A percentile compares a stretch with the other conserved stretches of the same genome.
phyloP scores from a whole-genome alignment of 202 grass and related monocot genomes.

The Setaria viridis region DNA sequence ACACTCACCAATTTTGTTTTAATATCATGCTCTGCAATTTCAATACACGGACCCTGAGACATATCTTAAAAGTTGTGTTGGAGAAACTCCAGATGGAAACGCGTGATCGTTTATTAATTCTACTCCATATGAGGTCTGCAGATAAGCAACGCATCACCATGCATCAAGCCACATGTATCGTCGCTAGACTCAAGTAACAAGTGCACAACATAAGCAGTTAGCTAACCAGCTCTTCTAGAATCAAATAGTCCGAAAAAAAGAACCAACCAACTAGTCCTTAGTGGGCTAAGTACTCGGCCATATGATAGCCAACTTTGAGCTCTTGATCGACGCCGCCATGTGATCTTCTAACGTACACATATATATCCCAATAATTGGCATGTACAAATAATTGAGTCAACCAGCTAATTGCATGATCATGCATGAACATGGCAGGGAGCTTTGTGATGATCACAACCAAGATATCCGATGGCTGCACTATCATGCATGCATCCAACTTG shows the following conservation, averaged over 20 bases:
- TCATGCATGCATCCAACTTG: constrained; percentile 58
- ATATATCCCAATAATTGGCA: constrained; percentile 54
- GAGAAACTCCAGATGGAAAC: not conserved
- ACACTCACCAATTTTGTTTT: not conserved
- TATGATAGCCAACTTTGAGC: constrained; percentile 40
- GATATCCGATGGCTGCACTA: constrained; percentile 42
- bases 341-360: constrained; percentile 41
- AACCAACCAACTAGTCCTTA: constrained; percentile 32
- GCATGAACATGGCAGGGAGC: constrained; percentile 52
- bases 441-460: constrained; percentile 56
- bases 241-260: not conserved
- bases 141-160: constrained; percentile 11
- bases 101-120: constrained; percentile 10
- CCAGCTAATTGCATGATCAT: constrained; percentile 55
- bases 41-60: not conserved
- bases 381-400: constrained; percentile 55
- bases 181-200: constrained; percentile 10
- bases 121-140: constrained; percentile 1
- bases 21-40: not conserved
- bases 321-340: constrained; percentile 55
- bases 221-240: constrained; percentile 15
- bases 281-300: constrained; percentile 25
- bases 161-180: constrained; percentile 15
- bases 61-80: not conserved
- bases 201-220: not conserved